Evolutionary conservation across 176 grass and related monocot species (phyloP).

Genomic region (Urochloa ruziziensis): DNA sequence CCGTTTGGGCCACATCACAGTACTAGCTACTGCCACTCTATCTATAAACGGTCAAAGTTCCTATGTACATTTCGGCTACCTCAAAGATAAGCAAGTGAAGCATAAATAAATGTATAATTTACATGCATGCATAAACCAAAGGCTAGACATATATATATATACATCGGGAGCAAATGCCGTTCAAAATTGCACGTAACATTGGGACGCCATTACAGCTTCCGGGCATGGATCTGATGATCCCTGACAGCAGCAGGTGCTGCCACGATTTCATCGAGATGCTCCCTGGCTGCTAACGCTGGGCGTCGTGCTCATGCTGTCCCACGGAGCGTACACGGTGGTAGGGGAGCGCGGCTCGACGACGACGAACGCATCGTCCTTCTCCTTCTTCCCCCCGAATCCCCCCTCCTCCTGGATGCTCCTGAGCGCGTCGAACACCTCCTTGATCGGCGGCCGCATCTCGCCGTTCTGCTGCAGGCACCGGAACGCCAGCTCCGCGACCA

Average conservation of each 20-base stretch:
- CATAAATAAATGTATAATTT: no score
- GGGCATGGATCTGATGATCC: background rate
- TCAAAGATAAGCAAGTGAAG: background rate
- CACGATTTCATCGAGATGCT: background rate
- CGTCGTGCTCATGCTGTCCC: conserved; percentile 46
- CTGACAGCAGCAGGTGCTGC: no score
- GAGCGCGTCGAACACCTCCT: conserved; percentile 59
- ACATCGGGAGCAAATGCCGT: background rate
- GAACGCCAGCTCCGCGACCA: conserved; percentile 78
- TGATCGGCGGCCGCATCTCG: conserved; percentile 74
- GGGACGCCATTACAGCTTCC: background rate
- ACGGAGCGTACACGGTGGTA: conserved; percentile 48
- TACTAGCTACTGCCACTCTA: no score
- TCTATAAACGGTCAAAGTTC: no score
- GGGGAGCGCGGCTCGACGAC: conserved; percentile 19
- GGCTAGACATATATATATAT: background rate
- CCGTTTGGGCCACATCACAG: no score
- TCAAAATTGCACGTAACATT: background rate
- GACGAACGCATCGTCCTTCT: background rate
- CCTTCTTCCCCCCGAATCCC: conserved; percentile 9
- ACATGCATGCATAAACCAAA: no score
- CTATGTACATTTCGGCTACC: background rate
- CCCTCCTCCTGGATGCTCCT: conserved; percentile 37
- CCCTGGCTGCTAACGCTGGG: conserved; percentile 28
- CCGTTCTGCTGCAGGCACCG: conserved; percentile 73